phyloP scores from a whole-genome alignment of 2,329 filamentous ascomycete species.

The Rosellinia necatrix region DNA sequence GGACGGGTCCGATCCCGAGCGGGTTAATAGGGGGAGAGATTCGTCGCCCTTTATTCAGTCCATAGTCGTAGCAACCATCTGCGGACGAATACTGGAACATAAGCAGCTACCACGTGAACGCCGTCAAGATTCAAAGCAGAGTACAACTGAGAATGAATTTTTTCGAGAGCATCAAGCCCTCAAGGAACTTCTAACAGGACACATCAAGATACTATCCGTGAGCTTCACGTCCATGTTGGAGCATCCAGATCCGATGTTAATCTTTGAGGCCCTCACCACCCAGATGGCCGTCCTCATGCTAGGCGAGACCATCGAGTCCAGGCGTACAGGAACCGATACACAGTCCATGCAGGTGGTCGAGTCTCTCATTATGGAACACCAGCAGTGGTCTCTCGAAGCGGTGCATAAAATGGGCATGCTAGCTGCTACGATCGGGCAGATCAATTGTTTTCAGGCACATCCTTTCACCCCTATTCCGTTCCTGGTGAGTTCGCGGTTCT shows the following conservation, averaged over 20 bases:
- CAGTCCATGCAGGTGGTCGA: conserved; percentile 14
- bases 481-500: conserved; percentile 12
- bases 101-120: too few species aligned
- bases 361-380: conserved; percentile 4
- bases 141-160: too few species aligned
- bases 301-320: conserved; percentile 14
- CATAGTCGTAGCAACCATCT: conserved; percentile 17
- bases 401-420: conserved; percentile 8
- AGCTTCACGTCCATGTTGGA: conserved; percentile 6
- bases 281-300: conserved; percentile 16
- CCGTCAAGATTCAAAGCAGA: too few species aligned
- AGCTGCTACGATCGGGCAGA: conserved; percentile 9
- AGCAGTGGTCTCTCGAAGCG: conserved; percentile 12
- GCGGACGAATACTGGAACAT: conserved; percentile 20
- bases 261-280: conserved; percentile 8
- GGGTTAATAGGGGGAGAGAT: neutral
- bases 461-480: conserved; percentile 23
- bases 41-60: conserved; percentile 15
- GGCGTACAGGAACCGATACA: conserved; percentile 1
- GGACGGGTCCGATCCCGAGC: conserved; percentile 1
- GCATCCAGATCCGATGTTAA: conserved; percentile 17
- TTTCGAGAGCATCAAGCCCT: conserved; percentile 14
- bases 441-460: conserved; percentile 20
- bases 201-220: neutral
- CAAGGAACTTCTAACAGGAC: conserved; percentile 3